Percentiles rank a stretch among this genome's conserved stretches.
phyloP scores from a whole-genome alignment of 345 rosid genomes.

The Garcia nutans region DNA sequence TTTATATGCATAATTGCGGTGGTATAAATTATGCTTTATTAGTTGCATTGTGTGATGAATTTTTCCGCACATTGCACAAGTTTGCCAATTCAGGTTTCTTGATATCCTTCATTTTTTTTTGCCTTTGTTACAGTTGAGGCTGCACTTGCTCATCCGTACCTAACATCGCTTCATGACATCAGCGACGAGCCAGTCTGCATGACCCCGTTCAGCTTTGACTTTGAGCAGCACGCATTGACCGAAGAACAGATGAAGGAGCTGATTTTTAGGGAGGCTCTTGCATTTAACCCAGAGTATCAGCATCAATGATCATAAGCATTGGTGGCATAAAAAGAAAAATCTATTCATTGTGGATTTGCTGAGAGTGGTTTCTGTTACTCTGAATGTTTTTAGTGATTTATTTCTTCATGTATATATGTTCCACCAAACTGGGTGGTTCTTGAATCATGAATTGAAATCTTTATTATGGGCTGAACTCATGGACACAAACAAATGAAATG shows the following conservation, averaged over 20 bases:
- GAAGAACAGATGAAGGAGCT: slow-evolving; percentile 86
- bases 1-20: neutral
- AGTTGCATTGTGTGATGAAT: neutral
- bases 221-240: slow-evolving; percentile 62
- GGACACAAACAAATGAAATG: slow-evolving; percentile 26
- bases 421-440: slow-evolving; percentile 41
- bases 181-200: slow-evolving; percentile 76
- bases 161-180: slow-evolving; percentile 53
- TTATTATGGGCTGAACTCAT: slow-evolving; percentile 29
- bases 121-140: slow-evolving; percentile 51
- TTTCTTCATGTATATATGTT: slow-evolving; percentile 42
- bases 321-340: neutral
- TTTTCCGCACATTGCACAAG: neutral
- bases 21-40: neutral
- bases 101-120: neutral
- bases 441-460: slow-evolving; percentile 17
- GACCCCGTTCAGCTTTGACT: slow-evolving; percentile 67
- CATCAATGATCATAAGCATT: slow-evolving; percentile 20
- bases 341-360: slow-evolving; percentile 8
- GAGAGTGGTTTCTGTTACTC: slow-evolving; percentile 11
- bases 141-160: slow-evolving; percentile 87
- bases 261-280: slow-evolving; percentile 74
- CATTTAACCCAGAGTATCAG: slow-evolving; percentile 75
- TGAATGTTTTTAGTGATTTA: slow-evolving; percentile 22
- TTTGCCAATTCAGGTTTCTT: neutral